Evolutionary conservation across 257 asterid species (phyloP), one percentile per base, ranked within the genome.

Genomic region (Solanum neorickii): DNA sequence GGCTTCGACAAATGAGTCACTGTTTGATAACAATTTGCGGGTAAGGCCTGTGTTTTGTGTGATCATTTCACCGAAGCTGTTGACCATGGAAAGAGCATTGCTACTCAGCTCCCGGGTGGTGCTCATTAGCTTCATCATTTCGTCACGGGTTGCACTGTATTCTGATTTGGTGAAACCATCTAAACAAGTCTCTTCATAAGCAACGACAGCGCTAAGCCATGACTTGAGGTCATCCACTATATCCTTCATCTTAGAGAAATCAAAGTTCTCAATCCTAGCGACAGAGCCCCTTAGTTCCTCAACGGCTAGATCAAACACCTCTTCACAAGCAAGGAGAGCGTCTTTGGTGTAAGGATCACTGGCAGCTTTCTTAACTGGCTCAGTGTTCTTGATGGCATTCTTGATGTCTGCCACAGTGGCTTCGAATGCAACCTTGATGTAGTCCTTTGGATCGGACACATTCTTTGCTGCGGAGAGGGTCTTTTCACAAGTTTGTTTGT

Each of bases 141-240:
- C 91, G 29, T 92, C 93, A 0, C 94, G 96, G 0, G 97, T 89
- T 18, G 90, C 93, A 3, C 94, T 94, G 0, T 73, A n/a, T 37
- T 94, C 93, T 65, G 95, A 90, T 89, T 93, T 89, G 86, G 92
- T 89, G 62, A 96, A 94, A 12, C 92, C 94, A 41, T 95, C 97
- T 18, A 95, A 33, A 88, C 99, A 96, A 2, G 98, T 92, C 41
- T 93, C 93, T 76, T 94, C 93, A 90, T 91, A 89, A 1, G 94
- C 87, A 4, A 94, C 84, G 25, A 94, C 93, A 7, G 93, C 98
- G 18, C 96, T 92, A 3, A 95, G 93, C 99, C 98, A 96, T 20
- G 94, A 91, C 91, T 91, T 92, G 52, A 95, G 68, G 82, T 96
- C 98, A 25, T 92, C 95, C 2, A 92, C 59, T 39, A 91, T 83